A percentile compares a stretch with the other conserved stretches of the same genome.
Evolutionary conservation across 164 flowering plant species (phyloP).

Genomic region (Litsea cubeba): DNA sequence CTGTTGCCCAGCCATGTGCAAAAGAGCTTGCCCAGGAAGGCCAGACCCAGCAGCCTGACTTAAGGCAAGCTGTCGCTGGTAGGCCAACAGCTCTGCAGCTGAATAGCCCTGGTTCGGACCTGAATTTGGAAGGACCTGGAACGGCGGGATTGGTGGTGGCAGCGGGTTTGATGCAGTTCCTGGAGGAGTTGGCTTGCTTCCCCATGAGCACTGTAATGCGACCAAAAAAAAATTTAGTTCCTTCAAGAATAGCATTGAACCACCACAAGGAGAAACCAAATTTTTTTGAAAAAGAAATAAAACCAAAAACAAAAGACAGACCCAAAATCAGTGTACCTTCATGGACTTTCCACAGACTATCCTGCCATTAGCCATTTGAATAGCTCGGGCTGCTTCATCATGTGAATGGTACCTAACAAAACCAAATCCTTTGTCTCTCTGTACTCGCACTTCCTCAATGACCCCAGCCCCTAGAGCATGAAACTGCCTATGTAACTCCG

Average conservation of each 20-base stretch:
- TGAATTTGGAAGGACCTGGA: conserved; percentile 37
- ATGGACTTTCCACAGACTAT: conserved; percentile 71
- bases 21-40: conserved; percentile 47
- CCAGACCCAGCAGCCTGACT: conserved; percentile 72
- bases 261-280: neutral
- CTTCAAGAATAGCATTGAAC: neutral
- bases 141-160: conserved; percentile 78
- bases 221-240: neutral
- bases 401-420: conserved; percentile 91
- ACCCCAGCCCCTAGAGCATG: conserved; percentile 87
- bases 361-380: conserved; percentile 85
- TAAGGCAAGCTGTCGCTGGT: conserved; percentile 84
- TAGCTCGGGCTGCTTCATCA: conserved; percentile 90
- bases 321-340: conserved; percentile 46
- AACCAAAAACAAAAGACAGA: neutral
- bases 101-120: conserved; percentile 35
- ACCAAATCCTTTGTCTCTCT: conserved; percentile 97
- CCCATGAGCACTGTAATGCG: conserved; percentile 85
- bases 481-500: conserved; percentile 92
- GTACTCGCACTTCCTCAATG: conserved; percentile 94
- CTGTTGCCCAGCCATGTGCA: conserved; percentile 73
- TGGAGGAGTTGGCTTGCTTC: conserved; percentile 96
- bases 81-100: conserved; percentile 66
- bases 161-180: conserved; percentile 92
- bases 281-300: neutral